Evolutionary conservation across 495 filamentous ascomycete species (phyloP).

Genomic region (Acidiella bohemica): DNA sequence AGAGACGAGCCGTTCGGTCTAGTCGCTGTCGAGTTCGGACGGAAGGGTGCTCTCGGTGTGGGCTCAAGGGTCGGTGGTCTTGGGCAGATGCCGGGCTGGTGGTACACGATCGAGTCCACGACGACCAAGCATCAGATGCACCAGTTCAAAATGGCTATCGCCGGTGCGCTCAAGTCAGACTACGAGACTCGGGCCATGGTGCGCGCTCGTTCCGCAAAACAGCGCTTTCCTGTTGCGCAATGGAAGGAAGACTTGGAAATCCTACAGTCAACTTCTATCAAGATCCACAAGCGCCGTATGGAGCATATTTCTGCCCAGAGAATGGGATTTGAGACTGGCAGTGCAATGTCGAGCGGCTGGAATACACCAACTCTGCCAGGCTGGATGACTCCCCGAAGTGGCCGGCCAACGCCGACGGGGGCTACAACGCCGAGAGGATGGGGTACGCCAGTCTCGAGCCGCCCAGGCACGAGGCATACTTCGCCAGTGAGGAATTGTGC

Average conservation of each 20-base stretch:
- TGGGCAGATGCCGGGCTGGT: slow-evolving; percentile 71
- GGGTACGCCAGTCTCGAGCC: slow-evolving; percentile 7
- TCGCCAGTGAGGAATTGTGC: slow-evolving; percentile 8
- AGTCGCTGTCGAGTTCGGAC: slow-evolving; percentile 70
- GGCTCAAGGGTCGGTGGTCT: slow-evolving; percentile 55
- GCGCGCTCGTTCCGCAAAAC: slow-evolving; percentile 62
- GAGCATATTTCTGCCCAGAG: slow-evolving; percentile 7
- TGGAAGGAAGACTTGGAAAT: slow-evolving; percentile 32
- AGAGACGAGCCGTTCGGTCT: slow-evolving; percentile 71
- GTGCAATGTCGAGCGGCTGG: slow-evolving; percentile 14
- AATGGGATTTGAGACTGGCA: slow-evolving; percentile 8
- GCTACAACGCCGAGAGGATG: slow-evolving; percentile 3
- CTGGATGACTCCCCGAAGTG: slow-evolving; percentile 15
- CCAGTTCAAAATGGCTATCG: slow-evolving; percentile 59
- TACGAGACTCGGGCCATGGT: slow-evolving; percentile 46
- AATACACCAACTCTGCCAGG: slow-evolving; percentile 16
- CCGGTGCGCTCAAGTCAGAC: slow-evolving; percentile 51
- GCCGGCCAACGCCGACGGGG: slow-evolving; percentile 14
- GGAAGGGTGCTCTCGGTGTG: slow-evolving; percentile 64
- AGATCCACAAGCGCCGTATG: slow-evolving; percentile 18
- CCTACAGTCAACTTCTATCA: slow-evolving; percentile 28
- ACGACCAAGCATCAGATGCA: slow-evolving; percentile 55
- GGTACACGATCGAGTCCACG: slow-evolving; percentile 56
- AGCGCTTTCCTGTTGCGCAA: slow-evolving; percentile 52
- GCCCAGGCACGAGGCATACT: slow-evolving; percentile 10